phyloP scores from a whole-genome alignment of 148 eudicot species.

The Polygonum aviculare region DNA sequence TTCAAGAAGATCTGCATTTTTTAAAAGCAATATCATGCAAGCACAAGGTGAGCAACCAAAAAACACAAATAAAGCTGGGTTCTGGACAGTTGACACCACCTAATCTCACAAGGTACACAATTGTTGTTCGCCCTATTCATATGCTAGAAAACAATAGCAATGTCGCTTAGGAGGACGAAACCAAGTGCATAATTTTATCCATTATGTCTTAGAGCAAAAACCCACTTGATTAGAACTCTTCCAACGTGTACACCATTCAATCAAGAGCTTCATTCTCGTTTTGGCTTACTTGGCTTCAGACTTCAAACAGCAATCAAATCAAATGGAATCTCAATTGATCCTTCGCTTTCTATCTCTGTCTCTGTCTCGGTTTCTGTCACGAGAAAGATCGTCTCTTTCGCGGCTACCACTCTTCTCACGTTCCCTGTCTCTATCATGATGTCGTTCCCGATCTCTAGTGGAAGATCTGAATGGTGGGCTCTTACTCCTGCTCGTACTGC shows the following conservation, averaged over 20 bases:
- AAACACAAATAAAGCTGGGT: not conserved
- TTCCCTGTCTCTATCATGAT: constrained; percentile 32
- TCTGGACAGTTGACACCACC: not conserved
- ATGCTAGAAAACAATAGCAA: not conserved
- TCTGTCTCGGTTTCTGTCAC: constrained; percentile 38
- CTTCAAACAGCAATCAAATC: not conserved
- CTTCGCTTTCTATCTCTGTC: constrained; percentile 60
- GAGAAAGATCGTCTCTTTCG: constrained; percentile 31
- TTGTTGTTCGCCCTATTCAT: not conserved
- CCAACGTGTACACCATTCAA: not conserved
- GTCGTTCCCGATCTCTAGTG: constrained; percentile 28
- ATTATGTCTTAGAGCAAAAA: not conserved
- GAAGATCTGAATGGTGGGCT: constrained; percentile 57
- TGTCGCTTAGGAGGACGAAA: not conserved
- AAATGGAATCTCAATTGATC: constrained; percentile 23
- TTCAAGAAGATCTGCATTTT: not conserved
- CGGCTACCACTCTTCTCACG: constrained; percentile 17
- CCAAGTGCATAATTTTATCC: not conserved
- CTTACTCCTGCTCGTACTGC: constrained; percentile 53
- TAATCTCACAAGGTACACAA: not conserved
- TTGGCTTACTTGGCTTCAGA: not conserved
- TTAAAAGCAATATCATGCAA: not conserved
- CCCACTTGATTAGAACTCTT: not conserved
- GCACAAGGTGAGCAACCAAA: not conserved
- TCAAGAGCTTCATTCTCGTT: not conserved